Evolutionary conservation across 495 filamentous ascomycete species (phyloP).

Genomic region (Neurospora tetraspora): DNA sequence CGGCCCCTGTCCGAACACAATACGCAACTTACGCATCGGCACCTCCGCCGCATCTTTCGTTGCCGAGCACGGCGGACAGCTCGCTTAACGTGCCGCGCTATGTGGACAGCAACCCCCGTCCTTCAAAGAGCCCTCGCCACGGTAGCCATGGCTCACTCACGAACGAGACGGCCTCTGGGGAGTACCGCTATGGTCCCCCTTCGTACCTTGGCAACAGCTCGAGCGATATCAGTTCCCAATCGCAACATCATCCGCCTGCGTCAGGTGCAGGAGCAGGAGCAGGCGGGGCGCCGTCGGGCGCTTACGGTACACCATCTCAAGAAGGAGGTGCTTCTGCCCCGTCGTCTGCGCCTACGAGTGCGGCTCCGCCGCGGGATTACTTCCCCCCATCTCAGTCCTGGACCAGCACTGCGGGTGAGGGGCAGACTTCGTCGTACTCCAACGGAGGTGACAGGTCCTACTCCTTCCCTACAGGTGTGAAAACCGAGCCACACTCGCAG

Average conservation of each 20-base stretch:
- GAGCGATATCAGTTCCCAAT: constrained; percentile 25
- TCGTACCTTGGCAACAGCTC: constrained; percentile 17
- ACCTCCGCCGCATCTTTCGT: constrained; percentile 31
- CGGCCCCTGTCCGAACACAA: constrained; percentile 34
- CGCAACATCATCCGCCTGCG: constrained; percentile 18
- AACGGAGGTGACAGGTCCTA: constrained; percentile 31
- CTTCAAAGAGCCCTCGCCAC: constrained; percentile 43
- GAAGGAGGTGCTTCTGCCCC: constrained; percentile 3
- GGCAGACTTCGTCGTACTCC: constrained; percentile 22
- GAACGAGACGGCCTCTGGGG: constrained; percentile 33
- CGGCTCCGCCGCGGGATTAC: constrained; percentile 33
- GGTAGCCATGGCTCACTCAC: constrained; percentile 37
- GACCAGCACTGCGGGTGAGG: constrained; percentile 34
- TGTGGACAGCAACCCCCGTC: constrained; percentile 43
- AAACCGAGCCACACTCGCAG: constrained; percentile 4
- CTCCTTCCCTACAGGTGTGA: constrained; percentile 22
- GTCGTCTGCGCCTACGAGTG: constrained; percentile 8
- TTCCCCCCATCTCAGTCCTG: constrained; percentile 35
- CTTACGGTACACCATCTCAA: constrained; percentile 9
- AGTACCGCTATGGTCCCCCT: constrained; percentile 40
- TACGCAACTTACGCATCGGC: constrained; percentile 37
- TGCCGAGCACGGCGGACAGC: constrained; percentile 29
- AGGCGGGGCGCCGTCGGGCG: constrained; percentile 7
- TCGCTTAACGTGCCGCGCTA: constrained; percentile 36
- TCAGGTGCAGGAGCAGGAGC: constrained; percentile 5